Evolutionary conservation across 2,329 filamentous ascomycete species (phyloP).

Genomic region (Lecanosticta acicola): DNA sequence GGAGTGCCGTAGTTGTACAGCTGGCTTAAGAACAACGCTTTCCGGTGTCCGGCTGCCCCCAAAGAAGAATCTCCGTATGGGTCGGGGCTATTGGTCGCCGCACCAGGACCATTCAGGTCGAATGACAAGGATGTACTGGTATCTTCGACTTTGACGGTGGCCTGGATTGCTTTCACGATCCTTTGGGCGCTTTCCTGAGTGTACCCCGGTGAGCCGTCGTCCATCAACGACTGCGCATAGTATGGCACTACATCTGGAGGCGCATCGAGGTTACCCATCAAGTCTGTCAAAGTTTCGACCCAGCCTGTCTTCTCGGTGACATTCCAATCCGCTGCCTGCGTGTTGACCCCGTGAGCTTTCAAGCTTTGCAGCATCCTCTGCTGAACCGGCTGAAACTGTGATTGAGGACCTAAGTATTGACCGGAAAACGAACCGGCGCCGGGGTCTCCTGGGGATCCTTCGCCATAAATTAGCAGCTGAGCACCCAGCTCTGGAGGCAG

Average conservation of each 20-base stretch:
- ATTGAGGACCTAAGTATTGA: constrained; percentile 11
- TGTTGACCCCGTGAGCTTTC: constrained; percentile 4
- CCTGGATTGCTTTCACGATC: constrained; percentile 12
- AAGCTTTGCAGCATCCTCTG: constrained; percentile 5
- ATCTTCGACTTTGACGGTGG: constrained; percentile 3
- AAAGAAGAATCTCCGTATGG: constrained; percentile 12
- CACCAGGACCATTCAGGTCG: constrained; percentile 14
- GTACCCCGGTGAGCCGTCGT: constrained; percentile 13
- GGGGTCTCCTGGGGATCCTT: constrained; percentile 3
- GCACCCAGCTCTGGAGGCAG: constrained; percentile 10
- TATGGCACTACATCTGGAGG: constrained; percentile 14
- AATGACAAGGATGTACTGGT: constrained; percentile 13
- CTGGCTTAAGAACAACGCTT: constrained; percentile 14
- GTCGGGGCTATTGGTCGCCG: constrained; percentile 12
- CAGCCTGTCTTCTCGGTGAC: constrained; percentile 3
- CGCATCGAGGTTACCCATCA: constrained; percentile 14
- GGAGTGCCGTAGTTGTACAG: constrained; percentile 14
- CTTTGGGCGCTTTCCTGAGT: constrained; percentile 1
- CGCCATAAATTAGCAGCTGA: constrained; percentile 13
- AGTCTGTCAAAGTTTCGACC: constrained; percentile 12
- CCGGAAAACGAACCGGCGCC: constrained; percentile 14
- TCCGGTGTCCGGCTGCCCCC: constrained; percentile 9
- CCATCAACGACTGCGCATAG: constrained; percentile 14
- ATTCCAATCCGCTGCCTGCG: not conserved
- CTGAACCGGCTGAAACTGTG: constrained; percentile 5